Percentiles rank a stretch among this genome's conserved stretches.
Conservation (phyloP, 1,139 yeast species). For the Geotrichum citri-aurantii region DNA sequence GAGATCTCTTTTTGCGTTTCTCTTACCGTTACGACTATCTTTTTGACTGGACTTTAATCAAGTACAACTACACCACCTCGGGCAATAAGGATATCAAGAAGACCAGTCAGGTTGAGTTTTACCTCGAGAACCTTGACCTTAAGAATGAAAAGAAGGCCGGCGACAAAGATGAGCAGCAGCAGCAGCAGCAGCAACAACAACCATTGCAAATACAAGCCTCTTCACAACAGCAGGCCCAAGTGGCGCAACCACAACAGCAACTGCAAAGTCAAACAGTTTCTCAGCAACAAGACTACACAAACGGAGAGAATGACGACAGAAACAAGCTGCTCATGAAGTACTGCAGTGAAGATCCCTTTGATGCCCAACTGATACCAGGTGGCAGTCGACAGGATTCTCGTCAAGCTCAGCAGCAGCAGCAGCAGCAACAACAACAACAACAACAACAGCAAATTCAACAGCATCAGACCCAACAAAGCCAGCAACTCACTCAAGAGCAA, state of each 20-base stretch:
- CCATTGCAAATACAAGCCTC: not conserved
- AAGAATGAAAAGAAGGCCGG: conserved; percentile 1
- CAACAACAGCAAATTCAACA: not conserved
- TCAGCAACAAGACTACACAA: not conserved
- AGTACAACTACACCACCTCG: conserved; percentile 44
- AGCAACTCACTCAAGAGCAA: not conserved
- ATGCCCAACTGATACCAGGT: not conserved
- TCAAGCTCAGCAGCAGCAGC: not conserved
- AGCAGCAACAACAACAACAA: not conserved
- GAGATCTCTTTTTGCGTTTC: conserved; percentile 84
- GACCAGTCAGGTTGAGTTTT: not conserved
- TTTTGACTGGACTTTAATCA: conserved; percentile 94
- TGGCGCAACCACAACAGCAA: not conserved
- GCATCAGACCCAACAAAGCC: not conserved
- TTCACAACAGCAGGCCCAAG: not conserved
- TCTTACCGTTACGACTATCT: conserved; percentile 90
- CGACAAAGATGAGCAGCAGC: conserved; percentile 1
- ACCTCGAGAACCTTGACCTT: conserved; percentile 4
- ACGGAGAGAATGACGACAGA: not conserved
- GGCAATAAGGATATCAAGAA: conserved; percentile 11
- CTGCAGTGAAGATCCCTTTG: not conserved
- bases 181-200: not conserved
- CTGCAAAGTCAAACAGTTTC: not conserved
- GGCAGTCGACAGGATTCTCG: not conserved
- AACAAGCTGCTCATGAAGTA: not conserved